Conservation (phyloP, 768 basidiomycete genomes). For the Leccinum olivaceopallidum region DNA sequence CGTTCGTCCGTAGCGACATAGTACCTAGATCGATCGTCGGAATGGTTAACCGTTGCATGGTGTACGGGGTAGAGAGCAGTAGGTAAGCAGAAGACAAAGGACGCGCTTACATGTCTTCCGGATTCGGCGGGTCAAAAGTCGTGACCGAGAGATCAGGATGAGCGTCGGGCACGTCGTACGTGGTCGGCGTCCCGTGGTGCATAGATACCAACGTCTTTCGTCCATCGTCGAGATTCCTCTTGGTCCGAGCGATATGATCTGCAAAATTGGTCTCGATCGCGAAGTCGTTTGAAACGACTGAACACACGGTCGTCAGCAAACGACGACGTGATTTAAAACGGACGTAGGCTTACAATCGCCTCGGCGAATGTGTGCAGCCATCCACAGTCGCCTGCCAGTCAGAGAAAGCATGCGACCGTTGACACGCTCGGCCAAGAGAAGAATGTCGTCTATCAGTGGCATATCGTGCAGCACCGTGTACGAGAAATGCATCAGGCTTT, state of each 20-base stretch:
- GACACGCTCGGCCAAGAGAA: slow-evolving; percentile 34
- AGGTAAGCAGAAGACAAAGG: no score
- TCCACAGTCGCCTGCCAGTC: slow-evolving; percentile 38
- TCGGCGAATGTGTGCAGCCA: slow-evolving; percentile 22
- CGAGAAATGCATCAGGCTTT: no score
- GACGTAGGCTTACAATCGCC: not conserved
- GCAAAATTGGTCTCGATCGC: not conserved
- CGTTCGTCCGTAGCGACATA: no score
- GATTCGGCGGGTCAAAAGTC: no score
- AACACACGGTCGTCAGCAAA: not conserved
- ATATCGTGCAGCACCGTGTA: slow-evolving; percentile 35
- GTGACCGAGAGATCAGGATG: no score
- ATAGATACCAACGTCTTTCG: not conserved
- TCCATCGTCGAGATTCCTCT: not conserved
- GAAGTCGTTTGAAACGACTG: not conserved
- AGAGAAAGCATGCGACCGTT: slow-evolving; percentile 31
- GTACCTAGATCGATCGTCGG: no score
- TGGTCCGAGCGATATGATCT: not conserved
- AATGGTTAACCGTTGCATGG: no score
- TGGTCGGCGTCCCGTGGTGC: not conserved
- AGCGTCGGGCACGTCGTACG: not conserved
- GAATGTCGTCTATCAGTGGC: slow-evolving; percentile 25
- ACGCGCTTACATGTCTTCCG: no score
- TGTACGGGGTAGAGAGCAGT: no score
- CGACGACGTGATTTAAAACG: not conserved